Percentiles rank a stretch among this genome's conserved stretches.
Conservation (phyloP, 768 basidiomycete species). For the Trametes maxima region DNA sequence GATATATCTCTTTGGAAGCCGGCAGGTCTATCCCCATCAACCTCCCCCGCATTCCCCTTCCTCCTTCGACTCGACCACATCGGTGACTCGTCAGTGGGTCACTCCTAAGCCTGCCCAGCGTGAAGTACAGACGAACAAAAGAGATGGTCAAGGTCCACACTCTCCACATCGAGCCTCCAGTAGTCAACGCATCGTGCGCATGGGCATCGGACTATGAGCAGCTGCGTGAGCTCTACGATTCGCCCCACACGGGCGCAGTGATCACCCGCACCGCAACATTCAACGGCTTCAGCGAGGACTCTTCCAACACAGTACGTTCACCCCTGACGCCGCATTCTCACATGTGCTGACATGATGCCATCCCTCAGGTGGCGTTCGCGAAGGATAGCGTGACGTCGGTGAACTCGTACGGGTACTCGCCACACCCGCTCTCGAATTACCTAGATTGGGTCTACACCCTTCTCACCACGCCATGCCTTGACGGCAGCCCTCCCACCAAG, state of each 20-base stretch:
- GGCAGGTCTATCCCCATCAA: neutral
- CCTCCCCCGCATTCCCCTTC: slow-evolving; percentile 2
- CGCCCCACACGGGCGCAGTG: slow-evolving; percentile 72
- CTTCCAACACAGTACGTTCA: slow-evolving; percentile 56
- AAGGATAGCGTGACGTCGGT: slow-evolving; percentile 56
- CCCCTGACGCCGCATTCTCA: neutral
- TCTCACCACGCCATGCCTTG: slow-evolving; percentile 42
- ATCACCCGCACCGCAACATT: slow-evolving; percentile 79
- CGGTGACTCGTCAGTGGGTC: neutral
- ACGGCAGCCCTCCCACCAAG: slow-evolving; percentile 38
- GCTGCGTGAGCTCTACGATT: slow-evolving; percentile 65
- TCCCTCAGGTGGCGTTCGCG: slow-evolving; percentile 60
- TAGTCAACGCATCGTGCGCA: slow-evolving; percentile 79
- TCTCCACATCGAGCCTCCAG: slow-evolving; percentile 59
- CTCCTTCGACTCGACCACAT: neutral
- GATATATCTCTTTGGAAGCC: slow-evolving; percentile 12
- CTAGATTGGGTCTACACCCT: slow-evolving; percentile 59
- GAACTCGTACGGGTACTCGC: slow-evolving; percentile 90
- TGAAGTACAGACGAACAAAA: neutral
- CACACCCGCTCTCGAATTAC: slow-evolving; percentile 68
- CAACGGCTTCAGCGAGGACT: slow-evolving; percentile 69
- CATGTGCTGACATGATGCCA: neutral
- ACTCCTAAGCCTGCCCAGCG: neutral
- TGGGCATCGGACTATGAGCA: slow-evolving; percentile 77
- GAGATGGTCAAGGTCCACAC: slow-evolving; percentile 61